Base-by-base conservation (phyloP, 139 green algal genomes). In the Marvania coccoides region DNA sequence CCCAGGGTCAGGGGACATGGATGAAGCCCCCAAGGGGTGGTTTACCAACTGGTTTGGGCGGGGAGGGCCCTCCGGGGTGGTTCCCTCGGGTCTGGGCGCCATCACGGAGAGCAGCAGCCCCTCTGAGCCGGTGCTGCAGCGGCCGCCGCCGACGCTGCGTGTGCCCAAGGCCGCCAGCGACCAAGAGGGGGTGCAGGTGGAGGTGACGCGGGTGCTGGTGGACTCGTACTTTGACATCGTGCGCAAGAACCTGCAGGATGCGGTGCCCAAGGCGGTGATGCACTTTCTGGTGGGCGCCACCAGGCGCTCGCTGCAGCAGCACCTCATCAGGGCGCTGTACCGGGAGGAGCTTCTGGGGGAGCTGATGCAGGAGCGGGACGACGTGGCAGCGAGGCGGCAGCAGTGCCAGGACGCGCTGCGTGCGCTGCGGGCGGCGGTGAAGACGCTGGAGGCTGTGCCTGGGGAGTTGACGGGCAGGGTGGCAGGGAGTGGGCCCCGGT, bases 211-310 rank as follows among this genome's bases (percentile, higher is more conserved):
- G 33, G 68, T 88, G 38, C 78, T 98, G 38, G 83, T 98, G 33
- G 76, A 83, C 3, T 88, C 75, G 51, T 98, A 98, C 80, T 96
- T 96, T 53, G 78, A 82, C 67, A 93, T 98, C 46, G 89, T 95
- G 60, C 76, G 83, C 19, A 79, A 80, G 39, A 96, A 88, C 64
- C 73, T 97, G 65, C 67, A 73, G 51, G 91, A 97, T 75, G 58
- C 78, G 8, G 91, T 97, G 34, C 92, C 92, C 63, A 98, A 98
- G 70, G 81, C 81, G 23, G 80, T 97, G 63, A 96, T 98, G 90
- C 84, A 94, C 81, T 96, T 96, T 72, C 75, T 97, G 76, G 92
- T 98, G 12, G 72, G 88, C 65, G 67, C 69, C 58, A 80, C 85
- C 33, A 79, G 86, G 68, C 71, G 79, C 2, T 87, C 83, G 0